phyloP scores from a whole-genome alignment of 306 rosid species.

The Fragaria iinumae region DNA sequence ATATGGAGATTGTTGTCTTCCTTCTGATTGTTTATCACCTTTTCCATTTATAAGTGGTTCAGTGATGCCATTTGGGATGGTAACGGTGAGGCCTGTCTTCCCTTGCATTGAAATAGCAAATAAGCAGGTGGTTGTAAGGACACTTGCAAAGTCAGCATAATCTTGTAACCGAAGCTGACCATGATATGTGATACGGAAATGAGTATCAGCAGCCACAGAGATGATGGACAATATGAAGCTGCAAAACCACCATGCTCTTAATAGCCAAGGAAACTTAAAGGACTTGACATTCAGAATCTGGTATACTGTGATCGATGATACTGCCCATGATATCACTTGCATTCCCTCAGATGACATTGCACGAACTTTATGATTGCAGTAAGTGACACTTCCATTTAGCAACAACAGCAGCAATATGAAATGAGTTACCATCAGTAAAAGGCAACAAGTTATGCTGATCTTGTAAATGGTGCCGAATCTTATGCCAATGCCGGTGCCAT shows the following conservation, averaged over 20 bases:
- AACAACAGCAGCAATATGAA: slow-evolving; percentile 35
- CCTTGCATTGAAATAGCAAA: slow-evolving; percentile 60
- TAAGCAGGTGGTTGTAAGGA: slow-evolving; percentile 55
- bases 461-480: slow-evolving; percentile 46
- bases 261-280: slow-evolving; percentile 60
- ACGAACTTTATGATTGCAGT: slow-evolving; percentile 39
- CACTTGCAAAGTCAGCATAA: slow-evolving; percentile 50
- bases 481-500: slow-evolving; percentile 14
- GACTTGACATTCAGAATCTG: slow-evolving; percentile 29
- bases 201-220: slow-evolving; percentile 37
- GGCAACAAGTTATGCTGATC: slow-evolving; percentile 48
- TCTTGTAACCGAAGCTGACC: slow-evolving; percentile 40
- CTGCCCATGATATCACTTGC: slow-evolving; percentile 53
- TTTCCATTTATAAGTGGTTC: slow-evolving; percentile 69
- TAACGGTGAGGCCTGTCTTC: slow-evolving; percentile 44
- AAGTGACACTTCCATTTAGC: slow-evolving; percentile 45
- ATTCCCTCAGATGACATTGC: slow-evolving; percentile 53
- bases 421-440: slow-evolving; percentile 43
- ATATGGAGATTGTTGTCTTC: slow-evolving; percentile 51
- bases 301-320: slow-evolving; percentile 38
- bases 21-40: slow-evolving; percentile 26
- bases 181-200: slow-evolving; percentile 31
- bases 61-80: slow-evolving; percentile 32
- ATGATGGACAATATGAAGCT: slow-evolving; percentile 47
- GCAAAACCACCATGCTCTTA: slow-evolving; percentile 86